A percentile compares a stretch with the other conserved stretches of the same genome.
phyloP scores from a whole-genome alignment of 495 filamentous ascomycete genomes.

The Ramalina intermedia region DNA sequence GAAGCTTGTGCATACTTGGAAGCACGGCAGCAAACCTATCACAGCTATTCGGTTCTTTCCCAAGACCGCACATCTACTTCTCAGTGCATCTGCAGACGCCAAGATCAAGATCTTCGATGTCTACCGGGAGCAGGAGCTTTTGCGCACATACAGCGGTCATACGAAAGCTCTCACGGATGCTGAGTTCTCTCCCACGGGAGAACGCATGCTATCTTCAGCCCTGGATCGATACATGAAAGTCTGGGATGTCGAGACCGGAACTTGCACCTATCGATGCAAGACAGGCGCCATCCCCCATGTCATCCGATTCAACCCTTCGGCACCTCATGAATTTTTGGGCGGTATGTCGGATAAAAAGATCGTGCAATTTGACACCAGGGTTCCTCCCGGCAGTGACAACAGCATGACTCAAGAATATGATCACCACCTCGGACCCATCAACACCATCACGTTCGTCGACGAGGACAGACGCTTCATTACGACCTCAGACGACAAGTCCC shows the following conservation, averaged over 20 bases:
- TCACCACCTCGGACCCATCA: conserved; percentile 92
- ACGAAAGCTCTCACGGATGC: conserved; percentile 81
- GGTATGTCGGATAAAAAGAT: conserved; percentile 99
- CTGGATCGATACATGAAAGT: conserved; percentile 93
- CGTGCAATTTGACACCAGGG: conserved; percentile 86
- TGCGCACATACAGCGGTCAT: conserved; percentile 83
- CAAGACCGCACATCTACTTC: conserved; percentile 66
- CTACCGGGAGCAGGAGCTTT: conserved; percentile 72
- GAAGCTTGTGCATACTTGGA: conserved; percentile 83
- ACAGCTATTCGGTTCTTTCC: conserved; percentile 83
- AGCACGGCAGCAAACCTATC: conserved; percentile 71
- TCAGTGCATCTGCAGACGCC: conserved; percentile 73
- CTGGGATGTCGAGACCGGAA: conserved; percentile 94
- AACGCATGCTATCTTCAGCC: conserved; percentile 75
- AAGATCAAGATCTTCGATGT: conserved; percentile 93
- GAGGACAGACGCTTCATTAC: conserved; percentile 92
- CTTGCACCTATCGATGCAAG: conserved; percentile 71
- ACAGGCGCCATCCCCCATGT: conserved; percentile 93
- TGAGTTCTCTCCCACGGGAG: conserved; percentile 70
- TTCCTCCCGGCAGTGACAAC: conserved; percentile 23
- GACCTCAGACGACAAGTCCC: conserved; percentile 88
- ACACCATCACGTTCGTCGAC: conserved; percentile 94
- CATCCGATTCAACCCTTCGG: conserved; percentile 74
- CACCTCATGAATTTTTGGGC: conserved; percentile 78
- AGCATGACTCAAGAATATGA: conserved; percentile 95